phyloP scores from a whole-genome alignment of 768 basidiomycete species.

The Rhodotorula kratochvilovae region DNA sequence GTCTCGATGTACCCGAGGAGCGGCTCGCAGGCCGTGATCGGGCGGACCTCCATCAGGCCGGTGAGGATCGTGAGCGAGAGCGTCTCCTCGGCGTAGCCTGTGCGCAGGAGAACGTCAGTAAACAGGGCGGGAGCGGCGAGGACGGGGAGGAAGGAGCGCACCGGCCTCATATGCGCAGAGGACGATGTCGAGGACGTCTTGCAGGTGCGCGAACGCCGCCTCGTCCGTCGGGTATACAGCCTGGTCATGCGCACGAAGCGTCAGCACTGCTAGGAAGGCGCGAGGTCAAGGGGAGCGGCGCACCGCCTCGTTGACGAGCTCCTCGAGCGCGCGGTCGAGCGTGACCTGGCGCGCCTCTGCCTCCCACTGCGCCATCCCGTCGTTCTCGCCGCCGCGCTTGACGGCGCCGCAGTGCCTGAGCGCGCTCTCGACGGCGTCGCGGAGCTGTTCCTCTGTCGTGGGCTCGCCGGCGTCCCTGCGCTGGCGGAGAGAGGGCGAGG shows the following conservation, averaged over 20 bases:
- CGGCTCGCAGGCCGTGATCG: constrained; percentile 75
- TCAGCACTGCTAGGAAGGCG: neutral
- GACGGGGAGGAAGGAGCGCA: constrained; percentile 47
- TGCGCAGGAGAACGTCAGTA: no score
- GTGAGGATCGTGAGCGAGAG: constrained; percentile 57
- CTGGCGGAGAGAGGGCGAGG: neutral
- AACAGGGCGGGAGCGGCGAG: neutral
- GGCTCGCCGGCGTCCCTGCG: neutral
- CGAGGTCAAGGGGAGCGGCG: neutral
- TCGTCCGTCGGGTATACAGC: neutral
- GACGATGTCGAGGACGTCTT: constrained; percentile 66
- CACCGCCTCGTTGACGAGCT: constrained; percentile 6
- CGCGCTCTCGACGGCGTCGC: neutral
- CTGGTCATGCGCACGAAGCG: neutral
- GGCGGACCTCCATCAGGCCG: constrained; percentile 70
- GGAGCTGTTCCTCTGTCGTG: neutral
- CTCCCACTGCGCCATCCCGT: constrained; percentile 6
- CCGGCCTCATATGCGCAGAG: constrained; percentile 74
- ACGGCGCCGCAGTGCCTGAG: neutral
- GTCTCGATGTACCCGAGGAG: constrained; percentile 83
- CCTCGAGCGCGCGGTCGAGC: neutral
- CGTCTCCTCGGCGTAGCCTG: constrained; percentile 71
- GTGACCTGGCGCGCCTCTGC: neutral
- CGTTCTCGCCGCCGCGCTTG: neutral
- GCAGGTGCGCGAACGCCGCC: neutral